Evolutionary conservation across 139 green algal genomes (phyloP).

Genomic region (Chlorella sp.): DNA sequence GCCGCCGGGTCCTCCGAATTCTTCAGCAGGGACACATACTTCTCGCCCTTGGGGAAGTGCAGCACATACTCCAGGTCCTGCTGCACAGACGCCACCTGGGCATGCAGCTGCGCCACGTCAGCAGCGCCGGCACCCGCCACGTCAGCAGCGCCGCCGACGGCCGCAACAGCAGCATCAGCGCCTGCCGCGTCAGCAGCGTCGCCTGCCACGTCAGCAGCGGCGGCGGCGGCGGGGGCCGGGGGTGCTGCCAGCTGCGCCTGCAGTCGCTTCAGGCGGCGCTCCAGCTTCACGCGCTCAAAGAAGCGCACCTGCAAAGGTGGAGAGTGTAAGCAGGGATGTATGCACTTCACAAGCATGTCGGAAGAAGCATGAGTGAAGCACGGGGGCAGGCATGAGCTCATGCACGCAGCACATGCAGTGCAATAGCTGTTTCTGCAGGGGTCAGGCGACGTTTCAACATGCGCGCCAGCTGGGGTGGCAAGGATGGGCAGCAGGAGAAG

Average conservation of each 20-base stretch:
- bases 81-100: background rate
- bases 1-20: conserved; percentile 57
- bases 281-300: conserved; percentile 90
- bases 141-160: background rate
- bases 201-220: background rate
- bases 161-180: background rate
- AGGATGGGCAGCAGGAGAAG: background rate
- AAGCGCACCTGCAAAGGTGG: conserved; percentile 73
- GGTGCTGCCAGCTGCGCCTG: conserved; percentile 31
- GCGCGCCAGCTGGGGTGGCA: background rate
- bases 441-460: too few relatives aligned
- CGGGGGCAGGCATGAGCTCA: too few relatives aligned
- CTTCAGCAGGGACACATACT: conserved; percentile 85
- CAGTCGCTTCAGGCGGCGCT: conserved; percentile 70
- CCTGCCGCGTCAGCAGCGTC: background rate
- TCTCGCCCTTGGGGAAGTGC: conserved; percentile 87
- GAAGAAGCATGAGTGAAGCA: too few relatives aligned
- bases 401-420: too few relatives aligned
- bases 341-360: too few relatives aligned
- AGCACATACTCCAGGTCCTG: conserved; percentile 75
- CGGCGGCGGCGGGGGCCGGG: background rate
- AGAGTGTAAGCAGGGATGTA: too few relatives aligned
- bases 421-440: too few relatives aligned
- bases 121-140: background rate
- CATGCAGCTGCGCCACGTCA: background rate